Base-by-base conservation (phyloP, 108 stramenopile species). In the Craspedostauros australis region DNA sequence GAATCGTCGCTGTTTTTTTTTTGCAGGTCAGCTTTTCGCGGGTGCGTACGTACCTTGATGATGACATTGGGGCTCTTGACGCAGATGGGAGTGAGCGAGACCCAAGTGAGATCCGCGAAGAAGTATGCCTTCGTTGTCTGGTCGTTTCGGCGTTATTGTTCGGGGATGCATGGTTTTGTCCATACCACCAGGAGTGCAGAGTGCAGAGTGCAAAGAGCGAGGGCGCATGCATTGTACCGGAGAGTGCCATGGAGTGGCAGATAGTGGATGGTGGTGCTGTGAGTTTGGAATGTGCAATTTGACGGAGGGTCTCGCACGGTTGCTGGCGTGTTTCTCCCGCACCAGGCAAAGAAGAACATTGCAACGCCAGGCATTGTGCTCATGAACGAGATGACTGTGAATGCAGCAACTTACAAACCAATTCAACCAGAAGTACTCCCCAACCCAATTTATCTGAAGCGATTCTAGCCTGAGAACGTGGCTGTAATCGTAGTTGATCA, bases 101-200 rank as follows among this genome's bases (percentile, higher is more conserved):
- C 77, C 86, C 86, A 88, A 41, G 67, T 51, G 27, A 82, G 31
- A 50, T 88, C 86, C 3, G 71, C 60, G 23, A 82, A 34, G 58
- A 88, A 88, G 64, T 88, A 88, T 4, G 55, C 45, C n/a, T 76
- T 31, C 11, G 75, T 76, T 12, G 73, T 54, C 69, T 68, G 31
- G n/a, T n/a, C n/a, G n/a, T n/a, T n/a, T n/a, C n/a, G n/a, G n/a
- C n/a, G n/a, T n/a, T n/a, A n/a, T n/a, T n/a, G n/a, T n/a, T n/a
- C n/a, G n/a, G n/a, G n/a, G n/a, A n/a, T n/a, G n/a, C n/a, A n/a
- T n/a, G n/a, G n/a, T n/a, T n/a, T n/a, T n/a, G n/a, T n/a, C n/a
- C n/a, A n/a, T n/a, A n/a, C n/a, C n/a, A n/a, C n/a, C n/a, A n/a
- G n/a, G n/a, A n/a, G n/a, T n/a, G n/a, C n/a, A n/a, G n/a, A n/a